Conservation (phyloP, 805 yeast species). For the Candida arabinofermentans region DNA sequence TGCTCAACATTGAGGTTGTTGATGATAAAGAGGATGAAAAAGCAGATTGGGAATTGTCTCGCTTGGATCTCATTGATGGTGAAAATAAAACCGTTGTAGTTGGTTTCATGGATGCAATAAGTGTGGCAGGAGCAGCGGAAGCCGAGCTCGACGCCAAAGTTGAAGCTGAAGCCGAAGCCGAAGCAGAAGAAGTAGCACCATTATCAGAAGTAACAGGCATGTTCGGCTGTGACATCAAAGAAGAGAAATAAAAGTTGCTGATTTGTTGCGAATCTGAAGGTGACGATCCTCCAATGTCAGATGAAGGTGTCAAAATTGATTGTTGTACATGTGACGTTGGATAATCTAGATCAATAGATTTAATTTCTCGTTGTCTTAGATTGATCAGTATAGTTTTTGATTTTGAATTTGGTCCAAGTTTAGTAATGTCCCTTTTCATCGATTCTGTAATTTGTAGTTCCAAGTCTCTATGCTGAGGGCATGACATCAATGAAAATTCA, state of each 20-base stretch:
- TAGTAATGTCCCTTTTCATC: slow-evolving; percentile 43
- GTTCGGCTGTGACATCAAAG: too few species aligned
- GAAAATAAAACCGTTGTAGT: slow-evolving; percentile 12
- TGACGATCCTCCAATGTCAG: too few species aligned
- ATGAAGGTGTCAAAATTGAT: too few species aligned
- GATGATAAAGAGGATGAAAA: slow-evolving; percentile 11
- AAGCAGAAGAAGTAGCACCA: neutral
- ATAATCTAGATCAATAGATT: slow-evolving; percentile 14
- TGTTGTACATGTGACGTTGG: neutral
- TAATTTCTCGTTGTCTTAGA: slow-evolving; percentile 26
- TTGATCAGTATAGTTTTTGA: slow-evolving; percentile 22
- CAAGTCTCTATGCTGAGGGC: slow-evolving; percentile 42
- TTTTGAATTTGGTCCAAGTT: slow-evolving; percentile 13
- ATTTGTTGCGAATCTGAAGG: too few species aligned
- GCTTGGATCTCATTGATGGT: slow-evolving; percentile 8
- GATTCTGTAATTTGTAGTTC: slow-evolving; percentile 40
- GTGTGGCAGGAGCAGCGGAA: neutral
- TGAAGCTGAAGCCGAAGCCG: neutral
- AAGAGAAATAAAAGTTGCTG: too few species aligned
- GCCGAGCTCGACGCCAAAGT: neutral
- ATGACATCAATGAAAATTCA: slow-evolving; percentile 47
- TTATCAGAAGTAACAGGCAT: too few species aligned
- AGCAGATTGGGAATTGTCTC: slow-evolving; percentile 3
- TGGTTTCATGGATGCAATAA: slow-evolving; percentile 10
- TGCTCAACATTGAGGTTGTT: slow-evolving; percentile 1